Base-by-base conservation (phyloP, 1,139 yeast species). In the Pichia sorboxylosa region DNA sequence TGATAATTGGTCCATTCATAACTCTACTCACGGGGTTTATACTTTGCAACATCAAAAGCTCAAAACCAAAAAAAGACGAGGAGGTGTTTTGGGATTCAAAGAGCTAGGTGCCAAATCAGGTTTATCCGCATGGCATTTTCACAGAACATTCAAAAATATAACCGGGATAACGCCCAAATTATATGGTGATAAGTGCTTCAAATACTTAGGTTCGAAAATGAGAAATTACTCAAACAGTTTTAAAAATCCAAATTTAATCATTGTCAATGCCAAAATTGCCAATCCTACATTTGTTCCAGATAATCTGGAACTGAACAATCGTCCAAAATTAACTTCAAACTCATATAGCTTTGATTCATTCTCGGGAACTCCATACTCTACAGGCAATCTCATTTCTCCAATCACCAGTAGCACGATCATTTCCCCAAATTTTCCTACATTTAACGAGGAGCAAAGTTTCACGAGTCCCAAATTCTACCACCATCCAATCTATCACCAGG, bases 111-210 rank as follows among this genome's bases (percentile, higher is more conserved):
- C 84, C 13, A 80, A 82, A 50, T 78, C 87, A 10, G 81, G 79
- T 44, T 65, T 83, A 38, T 72, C 83, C 17, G 93, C 94, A n/a
- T 83, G 94, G 94, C 94, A 83, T 57, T 83, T 83, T 55, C 94
- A 83, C 59, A 63, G 94, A 34, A 94, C 83, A 23, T 83, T 83
- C 61, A 78, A 84, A 54, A 71, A 79, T 26, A 84, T 83, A 36
- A 80, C 93, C 13, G 87, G 90, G 1, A 65, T 82, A 40, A 83
- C 94, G 0, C 94, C 94, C 24, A 81, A 83, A 59, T 79, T 83
- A 6, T 83, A 83, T 47, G 94, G 94, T 32, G 94, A 83, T 50
- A 77, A 78, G 43, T 81, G 94, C 53, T 79, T 83, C 71, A 82
- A 76, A 45, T 78, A 62, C 41, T 20, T 37, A 10, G 26, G 32